Conservation (phyloP, 306 rosid species). For the Abrus precatorius region DNA sequence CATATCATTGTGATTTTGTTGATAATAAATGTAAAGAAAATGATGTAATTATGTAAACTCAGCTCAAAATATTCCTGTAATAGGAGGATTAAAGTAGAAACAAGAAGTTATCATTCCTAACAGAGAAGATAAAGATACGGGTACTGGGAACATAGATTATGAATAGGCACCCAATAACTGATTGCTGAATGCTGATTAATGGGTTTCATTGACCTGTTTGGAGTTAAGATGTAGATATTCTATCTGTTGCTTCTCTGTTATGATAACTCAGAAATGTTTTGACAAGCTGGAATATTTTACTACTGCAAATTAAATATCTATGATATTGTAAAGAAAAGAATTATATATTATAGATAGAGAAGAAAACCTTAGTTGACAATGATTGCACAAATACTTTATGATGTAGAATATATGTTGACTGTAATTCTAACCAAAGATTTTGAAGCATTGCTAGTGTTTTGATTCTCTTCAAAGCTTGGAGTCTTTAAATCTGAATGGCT, state of each 20-base stretch:
- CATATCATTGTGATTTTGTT: background rate
- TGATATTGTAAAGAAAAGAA: slow-evolving; percentile 7
- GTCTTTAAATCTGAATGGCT: slow-evolving; percentile 83
- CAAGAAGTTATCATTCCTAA: background rate
- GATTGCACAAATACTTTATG: slow-evolving; percentile 33
- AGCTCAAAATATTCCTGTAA: background rate
- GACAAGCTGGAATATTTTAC: slow-evolving; percentile 8
- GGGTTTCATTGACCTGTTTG: background rate
- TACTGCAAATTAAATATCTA: slow-evolving; percentile 11
- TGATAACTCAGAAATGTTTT: slow-evolving; percentile 7
- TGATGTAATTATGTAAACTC: background rate
- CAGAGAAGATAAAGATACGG: background rate
- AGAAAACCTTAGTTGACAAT: slow-evolving; percentile 22
- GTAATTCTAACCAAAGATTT: slow-evolving; percentile 36
- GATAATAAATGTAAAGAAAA: background rate
- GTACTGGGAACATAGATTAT: background rate
- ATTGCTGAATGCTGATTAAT: background rate
- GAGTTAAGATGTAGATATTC: background rate
- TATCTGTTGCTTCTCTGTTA: background rate
- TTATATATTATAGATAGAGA: background rate
- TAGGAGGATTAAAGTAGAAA: slow-evolving; percentile 23
- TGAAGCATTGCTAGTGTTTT: slow-evolving; percentile 62
- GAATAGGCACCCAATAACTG: background rate
- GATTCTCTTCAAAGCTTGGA: slow-evolving; percentile 72
- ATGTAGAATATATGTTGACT: slow-evolving; percentile 18